Evolutionary conservation across 768 basidiomycete species (phyloP).

Genomic region (Panellus pusillus): DNA sequence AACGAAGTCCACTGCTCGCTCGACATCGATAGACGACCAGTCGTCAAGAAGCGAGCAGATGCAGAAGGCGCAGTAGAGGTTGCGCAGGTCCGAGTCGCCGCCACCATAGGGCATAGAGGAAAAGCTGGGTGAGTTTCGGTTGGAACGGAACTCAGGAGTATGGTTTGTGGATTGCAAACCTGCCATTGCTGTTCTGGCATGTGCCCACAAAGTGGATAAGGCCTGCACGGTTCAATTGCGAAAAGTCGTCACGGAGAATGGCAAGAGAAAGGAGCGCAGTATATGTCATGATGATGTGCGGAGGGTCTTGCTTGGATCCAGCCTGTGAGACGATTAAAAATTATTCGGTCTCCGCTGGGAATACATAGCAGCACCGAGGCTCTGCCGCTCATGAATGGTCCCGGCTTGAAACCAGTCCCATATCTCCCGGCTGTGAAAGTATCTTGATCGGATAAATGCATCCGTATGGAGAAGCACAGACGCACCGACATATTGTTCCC

Average conservation of each 20-base stretch:
- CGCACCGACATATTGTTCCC: conserved; percentile 76
- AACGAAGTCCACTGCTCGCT: conserved; percentile 63
- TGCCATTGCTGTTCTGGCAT: conserved; percentile 82
- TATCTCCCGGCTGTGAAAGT: conserved; percentile 47
- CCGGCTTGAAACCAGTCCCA: conserved; percentile 74
- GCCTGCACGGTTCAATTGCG: conserved; percentile 64
- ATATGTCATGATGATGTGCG: conserved; percentile 93
- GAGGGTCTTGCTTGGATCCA: conserved; percentile 59
- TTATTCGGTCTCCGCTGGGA: not conserved
- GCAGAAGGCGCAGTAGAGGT: conserved; percentile 84
- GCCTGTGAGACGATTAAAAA: conserved; percentile 20
- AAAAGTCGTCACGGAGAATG: conserved; percentile 82
- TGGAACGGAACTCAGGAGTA: not conserved
- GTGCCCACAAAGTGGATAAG: conserved; percentile 62
- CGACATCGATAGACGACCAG: conserved; percentile 72
- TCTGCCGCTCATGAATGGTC: conserved; percentile 61
- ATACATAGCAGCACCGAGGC: conserved; percentile 3
- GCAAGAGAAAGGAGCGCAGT: conserved; percentile 82
- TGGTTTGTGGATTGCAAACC: conserved; percentile 42
- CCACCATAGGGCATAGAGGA: conserved; percentile 57
- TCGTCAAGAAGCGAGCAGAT: conserved; percentile 77
- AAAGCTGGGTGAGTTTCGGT: conserved; percentile 47
- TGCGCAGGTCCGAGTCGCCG: conserved; percentile 78
- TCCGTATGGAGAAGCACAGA: not conserved
- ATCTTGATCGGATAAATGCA: not conserved